Conservation (phyloP, 768 basidiomycete species). For the Rhizopogon roseolus region DNA sequence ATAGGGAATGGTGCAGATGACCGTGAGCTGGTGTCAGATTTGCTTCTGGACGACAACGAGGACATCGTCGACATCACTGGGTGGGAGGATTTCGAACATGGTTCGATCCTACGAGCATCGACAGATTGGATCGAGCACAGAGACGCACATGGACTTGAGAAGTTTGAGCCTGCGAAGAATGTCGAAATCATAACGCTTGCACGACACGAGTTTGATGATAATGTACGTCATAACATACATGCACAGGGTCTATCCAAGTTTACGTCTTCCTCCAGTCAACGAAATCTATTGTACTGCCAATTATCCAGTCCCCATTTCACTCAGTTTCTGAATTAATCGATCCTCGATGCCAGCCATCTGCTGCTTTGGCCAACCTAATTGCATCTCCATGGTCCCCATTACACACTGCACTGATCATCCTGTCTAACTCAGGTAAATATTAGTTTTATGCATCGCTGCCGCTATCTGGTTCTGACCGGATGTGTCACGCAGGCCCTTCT, state of each 20-base stretch:
- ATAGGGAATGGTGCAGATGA: constrained; percentile 38
- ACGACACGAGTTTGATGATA: constrained; percentile 34
- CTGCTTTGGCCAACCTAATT: constrained; percentile 45
- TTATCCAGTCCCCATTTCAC: constrained; percentile 55
- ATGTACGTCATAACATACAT: constrained; percentile 36
- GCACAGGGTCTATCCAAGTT: background rate
- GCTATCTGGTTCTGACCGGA: constrained; percentile 8
- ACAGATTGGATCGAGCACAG: constrained; percentile 71
- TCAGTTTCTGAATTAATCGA: constrained; percentile 49
- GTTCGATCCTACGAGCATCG: constrained; percentile 49
- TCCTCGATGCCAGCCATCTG: constrained; percentile 47
- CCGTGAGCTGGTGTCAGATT: constrained; percentile 33
- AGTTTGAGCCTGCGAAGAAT: constrained; percentile 60
- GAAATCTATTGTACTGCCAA: constrained; percentile 29
- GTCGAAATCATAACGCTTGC: constrained; percentile 55
- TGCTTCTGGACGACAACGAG: constrained; percentile 61
- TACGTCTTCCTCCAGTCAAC: constrained; percentile 17
- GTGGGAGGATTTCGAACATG: constrained; percentile 48
- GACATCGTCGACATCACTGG: constrained; percentile 59
- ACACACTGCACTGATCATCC: constrained; percentile 55
- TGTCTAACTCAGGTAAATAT: constrained; percentile 44
- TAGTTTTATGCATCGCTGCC: background rate
- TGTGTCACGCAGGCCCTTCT: constrained; percentile 19
- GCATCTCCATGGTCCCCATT: constrained; percentile 55
- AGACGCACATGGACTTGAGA: constrained; percentile 61